Base-by-base conservation (phyloP, 257 asterid genomes). In the Solanum bulbocastanum region DNA sequence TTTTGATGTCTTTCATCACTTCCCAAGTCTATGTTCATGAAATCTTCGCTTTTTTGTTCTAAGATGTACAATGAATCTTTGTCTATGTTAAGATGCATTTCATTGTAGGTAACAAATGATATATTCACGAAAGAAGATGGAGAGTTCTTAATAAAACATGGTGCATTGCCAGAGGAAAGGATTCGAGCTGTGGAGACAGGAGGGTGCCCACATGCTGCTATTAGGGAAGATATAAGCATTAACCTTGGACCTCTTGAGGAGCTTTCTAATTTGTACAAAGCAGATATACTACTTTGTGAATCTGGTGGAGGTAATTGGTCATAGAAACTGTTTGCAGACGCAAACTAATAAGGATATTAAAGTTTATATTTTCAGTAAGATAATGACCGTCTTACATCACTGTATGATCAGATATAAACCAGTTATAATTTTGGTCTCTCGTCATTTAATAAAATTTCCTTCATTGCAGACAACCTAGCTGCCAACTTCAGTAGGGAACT, bases 121-220 rank as follows among this genome's bases (percentile, higher is more conserved):
- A 96, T 96, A 89, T 96, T 96, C 96, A 96, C 98, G 3, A 96
- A 95, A 91, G 99, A 96, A 91, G 99, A 96, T 69, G 99, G 99
- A 14, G 98, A 96, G 83, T 96, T 96, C 93, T 89, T 96, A 90
- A 88, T 95, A 92, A 96, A 96, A 93, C 96, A 94, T 83, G 98
- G 98, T 33, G 98, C 99, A 10, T 98, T 96, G 88, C 98, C 98
- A 0, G 98, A 93, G 93, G 98, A 96, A 87, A 92, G 99, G 92
- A 96, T 95, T 62, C 98, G 98, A 83, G 98, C 98, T 3, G 98
- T 96, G 56, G 99, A 96, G 94, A 96, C 98, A 6, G 99, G 99
- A 60, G 99, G 99, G 33, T 96, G 98, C 85, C 99, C 99, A 3
- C 98, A 96, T 88, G 99, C 98, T 35, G 99, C 99, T 25, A 95